phyloP scores from a whole-genome alignment of 768 basidiomycete genomes.

The Psilocybe sp. region DNA sequence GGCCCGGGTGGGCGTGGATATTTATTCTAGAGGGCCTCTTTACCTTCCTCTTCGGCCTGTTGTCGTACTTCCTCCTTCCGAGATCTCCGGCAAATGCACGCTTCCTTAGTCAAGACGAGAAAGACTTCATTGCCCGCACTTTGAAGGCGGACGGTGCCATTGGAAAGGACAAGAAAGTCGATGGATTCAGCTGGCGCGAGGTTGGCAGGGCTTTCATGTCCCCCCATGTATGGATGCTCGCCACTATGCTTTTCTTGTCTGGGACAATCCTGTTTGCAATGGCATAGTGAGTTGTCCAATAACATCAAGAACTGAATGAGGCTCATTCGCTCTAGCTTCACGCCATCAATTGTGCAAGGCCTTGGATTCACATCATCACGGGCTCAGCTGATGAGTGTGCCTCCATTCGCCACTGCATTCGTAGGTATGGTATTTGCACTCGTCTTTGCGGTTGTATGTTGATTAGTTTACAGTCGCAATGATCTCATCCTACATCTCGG shows the following conservation, averaged over 20 bases:
- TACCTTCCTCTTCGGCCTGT: slow-evolving; percentile 54
- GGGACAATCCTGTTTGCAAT: slow-evolving; percentile 47
- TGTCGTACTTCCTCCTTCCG: slow-evolving; percentile 45
- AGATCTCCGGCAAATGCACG: slow-evolving; percentile 32
- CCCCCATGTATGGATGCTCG: slow-evolving; percentile 54
- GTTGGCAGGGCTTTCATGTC: slow-evolving; percentile 44
- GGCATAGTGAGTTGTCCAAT: slow-evolving; percentile 39
- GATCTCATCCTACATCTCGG: slow-evolving; percentile 45
- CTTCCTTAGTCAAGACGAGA: slow-evolving; percentile 53
- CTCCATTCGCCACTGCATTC: slow-evolving; percentile 52
- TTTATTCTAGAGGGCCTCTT: slow-evolving; percentile 68
- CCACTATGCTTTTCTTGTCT: slow-evolving; percentile 48
- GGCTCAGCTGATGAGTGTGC: slow-evolving; percentile 64
- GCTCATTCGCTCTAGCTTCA: slow-evolving; percentile 42
- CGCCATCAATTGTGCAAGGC: slow-evolving; percentile 66
- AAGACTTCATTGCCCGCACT: slow-evolving; percentile 38
- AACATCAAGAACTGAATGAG: neutral
- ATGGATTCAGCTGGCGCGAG: slow-evolving; percentile 57
- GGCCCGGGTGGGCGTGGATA: slow-evolving; percentile 68
- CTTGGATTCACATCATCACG: slow-evolving; percentile 53
- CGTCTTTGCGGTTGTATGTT: neutral
- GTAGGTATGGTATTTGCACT: slow-evolving; percentile 30
- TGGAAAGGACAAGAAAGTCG: slow-evolving; percentile 28
- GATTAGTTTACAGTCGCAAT: slow-evolving; percentile 25
- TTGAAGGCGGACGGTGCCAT: slow-evolving; percentile 41